phyloP scores from a whole-genome alignment of 768 basidiomycete genomes.

The Trametes meyenii region DNA sequence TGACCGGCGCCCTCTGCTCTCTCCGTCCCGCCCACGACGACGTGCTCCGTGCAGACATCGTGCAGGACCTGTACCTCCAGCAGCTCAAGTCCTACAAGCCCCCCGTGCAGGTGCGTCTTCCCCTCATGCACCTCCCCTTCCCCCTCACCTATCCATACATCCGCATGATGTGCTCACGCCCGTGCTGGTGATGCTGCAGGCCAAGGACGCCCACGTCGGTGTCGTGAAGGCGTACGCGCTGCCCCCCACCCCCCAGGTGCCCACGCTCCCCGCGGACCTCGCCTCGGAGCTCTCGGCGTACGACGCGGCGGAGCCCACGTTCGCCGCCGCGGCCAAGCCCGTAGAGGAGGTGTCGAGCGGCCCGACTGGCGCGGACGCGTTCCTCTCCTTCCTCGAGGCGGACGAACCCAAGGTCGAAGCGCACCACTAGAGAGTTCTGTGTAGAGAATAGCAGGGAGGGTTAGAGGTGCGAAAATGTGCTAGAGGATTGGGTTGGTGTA shows the following conservation, averaged over 20 bases:
- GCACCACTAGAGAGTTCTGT: conserved; percentile 44
- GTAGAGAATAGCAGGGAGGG: background rate
- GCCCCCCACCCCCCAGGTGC: conserved; percentile 74
- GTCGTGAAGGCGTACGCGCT: conserved; percentile 79
- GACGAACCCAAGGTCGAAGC: conserved; percentile 68
- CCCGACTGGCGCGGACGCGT: conserved; percentile 62
- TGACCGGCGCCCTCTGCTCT: conserved; percentile 16
- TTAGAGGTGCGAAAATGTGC: conserved; percentile 22
- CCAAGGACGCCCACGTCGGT: conserved; percentile 89
- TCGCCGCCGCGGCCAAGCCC: conserved; percentile 40
- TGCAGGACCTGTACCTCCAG: conserved; percentile 90
- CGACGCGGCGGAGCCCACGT: conserved; percentile 73
- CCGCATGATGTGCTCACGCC: background rate
- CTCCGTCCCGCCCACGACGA: background rate
- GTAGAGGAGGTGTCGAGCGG: conserved; percentile 35
- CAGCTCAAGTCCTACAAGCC: conserved; percentile 92
- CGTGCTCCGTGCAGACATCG: conserved; percentile 62
- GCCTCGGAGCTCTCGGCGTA: conserved; percentile 88
- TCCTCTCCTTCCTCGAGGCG: conserved; percentile 79
- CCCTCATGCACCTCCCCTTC: background rate
- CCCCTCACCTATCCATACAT: background rate
- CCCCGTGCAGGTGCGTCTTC: conserved; percentile 60
- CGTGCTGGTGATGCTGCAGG: conserved; percentile 45
- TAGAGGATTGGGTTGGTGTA: conserved; percentile 12
- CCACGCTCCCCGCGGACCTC: conserved; percentile 78